These are phyloP conservation scores for Fusarium pseudograminearum DNA, from an alignment of 2,329 filamentous ascomycete genomes.

Conservation along the genomic window DNA sequence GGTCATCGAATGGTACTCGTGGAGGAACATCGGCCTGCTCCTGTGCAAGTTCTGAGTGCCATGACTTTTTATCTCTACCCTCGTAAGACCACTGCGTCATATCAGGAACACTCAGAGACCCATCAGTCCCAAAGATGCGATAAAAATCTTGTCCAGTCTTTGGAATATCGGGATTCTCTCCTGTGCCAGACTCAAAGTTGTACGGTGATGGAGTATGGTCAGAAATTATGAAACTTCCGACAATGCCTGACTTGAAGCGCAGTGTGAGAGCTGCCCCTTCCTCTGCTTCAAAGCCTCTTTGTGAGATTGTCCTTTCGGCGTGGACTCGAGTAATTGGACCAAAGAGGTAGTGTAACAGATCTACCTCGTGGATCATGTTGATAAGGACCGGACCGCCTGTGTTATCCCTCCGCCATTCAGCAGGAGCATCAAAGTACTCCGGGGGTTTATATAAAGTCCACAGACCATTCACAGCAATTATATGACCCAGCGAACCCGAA, in stretches of 20 bases:
- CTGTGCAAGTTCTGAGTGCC: slow-evolving; percentile 54
- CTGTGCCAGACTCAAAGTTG: slow-evolving; percentile 68
- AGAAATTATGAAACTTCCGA: slow-evolving; percentile 68
- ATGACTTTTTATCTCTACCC: slow-evolving; percentile 53
- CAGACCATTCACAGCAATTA: slow-evolving; percentile 66
- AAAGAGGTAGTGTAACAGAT: slow-evolving; percentile 68
- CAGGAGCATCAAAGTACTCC: slow-evolving; percentile 62
- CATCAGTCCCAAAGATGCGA: slow-evolving; percentile 66
- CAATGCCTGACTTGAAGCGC: slow-evolving; percentile 64
- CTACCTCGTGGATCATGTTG: slow-evolving; percentile 72
- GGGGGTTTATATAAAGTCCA: slow-evolving; percentile 66
- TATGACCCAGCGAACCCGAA: slow-evolving; percentile 56
- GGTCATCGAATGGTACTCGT: slow-evolving; percentile 62
- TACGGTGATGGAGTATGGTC: slow-evolving; percentile 65
- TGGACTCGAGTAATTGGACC: slow-evolving; percentile 64
- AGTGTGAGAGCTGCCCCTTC: slow-evolving; percentile 68
- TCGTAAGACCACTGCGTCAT: slow-evolving; percentile 63
- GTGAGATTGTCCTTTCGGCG: slow-evolving; percentile 60
- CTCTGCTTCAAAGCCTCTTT: slow-evolving; percentile 62
- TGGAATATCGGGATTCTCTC: slow-evolving; percentile 68
- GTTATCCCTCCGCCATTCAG: slow-evolving; percentile 60
- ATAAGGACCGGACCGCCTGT: slow-evolving; percentile 65
- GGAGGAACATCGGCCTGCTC: slow-evolving; percentile 44
- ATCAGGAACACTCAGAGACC: slow-evolving; percentile 65
- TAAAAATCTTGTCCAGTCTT: slow-evolving; percentile 60